phyloP scores from a whole-genome alignment of 2,329 filamentous ascomycete genomes.

The Mariannaea elegans region DNA sequence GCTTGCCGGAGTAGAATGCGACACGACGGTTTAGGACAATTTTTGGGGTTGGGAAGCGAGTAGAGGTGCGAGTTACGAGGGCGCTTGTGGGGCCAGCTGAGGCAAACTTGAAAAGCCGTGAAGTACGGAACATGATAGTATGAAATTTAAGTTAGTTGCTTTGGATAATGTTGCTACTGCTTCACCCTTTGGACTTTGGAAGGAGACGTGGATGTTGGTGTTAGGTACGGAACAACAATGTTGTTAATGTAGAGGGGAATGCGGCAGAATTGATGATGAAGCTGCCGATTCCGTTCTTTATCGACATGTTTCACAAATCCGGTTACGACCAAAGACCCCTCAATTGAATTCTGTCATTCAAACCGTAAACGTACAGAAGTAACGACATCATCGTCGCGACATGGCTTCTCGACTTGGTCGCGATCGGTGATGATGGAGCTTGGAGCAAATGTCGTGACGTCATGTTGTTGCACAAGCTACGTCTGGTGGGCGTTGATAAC shows the following conservation, averaged over 20 bases:
- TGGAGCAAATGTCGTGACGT: conserved; percentile 35
- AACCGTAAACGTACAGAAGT: not conserved
- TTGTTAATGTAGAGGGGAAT: not conserved
- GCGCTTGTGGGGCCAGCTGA: conserved; percentile 24
- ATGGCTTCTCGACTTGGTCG: not conserved
- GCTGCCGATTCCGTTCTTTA: not conserved
- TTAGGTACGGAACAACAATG: not conserved
- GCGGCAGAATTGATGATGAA: not conserved
- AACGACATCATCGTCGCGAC: conserved; percentile 35
- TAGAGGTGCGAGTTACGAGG: conserved; percentile 9
- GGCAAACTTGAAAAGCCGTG: conserved; percentile 36
- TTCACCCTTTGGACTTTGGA: not conserved
- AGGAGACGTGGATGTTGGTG: not conserved
- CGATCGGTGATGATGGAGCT: conserved; percentile 21
- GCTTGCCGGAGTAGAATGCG: conserved; percentile 38
- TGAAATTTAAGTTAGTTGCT: not conserved
- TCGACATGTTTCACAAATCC: not conserved
- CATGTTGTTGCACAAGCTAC: conserved; percentile 26
- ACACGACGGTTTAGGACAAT: conserved; percentile 25
- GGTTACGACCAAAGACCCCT: not conserved
- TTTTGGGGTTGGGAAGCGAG: conserved; percentile 20
- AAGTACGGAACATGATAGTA: conserved; percentile 44
- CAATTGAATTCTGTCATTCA: not conserved
- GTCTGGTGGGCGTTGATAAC: not conserved
- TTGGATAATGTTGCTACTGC: not conserved